These are phyloP conservation scores for Xylaria sp. DNA, from an alignment of 2,329 filamentous ascomycete genomes.

Conservation along the genomic window DNA sequence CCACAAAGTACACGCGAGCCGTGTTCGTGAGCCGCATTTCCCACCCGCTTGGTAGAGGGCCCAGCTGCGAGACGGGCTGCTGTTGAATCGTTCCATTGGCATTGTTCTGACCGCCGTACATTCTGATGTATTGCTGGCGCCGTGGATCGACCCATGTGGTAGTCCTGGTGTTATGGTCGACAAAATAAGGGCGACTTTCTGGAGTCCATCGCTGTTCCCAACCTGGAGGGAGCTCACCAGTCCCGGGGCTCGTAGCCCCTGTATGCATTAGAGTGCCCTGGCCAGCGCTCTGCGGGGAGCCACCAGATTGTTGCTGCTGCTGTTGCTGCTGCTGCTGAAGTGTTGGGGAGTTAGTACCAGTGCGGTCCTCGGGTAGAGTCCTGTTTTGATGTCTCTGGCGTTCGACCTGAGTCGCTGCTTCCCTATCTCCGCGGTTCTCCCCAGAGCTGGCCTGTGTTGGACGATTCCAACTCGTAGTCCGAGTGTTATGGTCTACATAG, in stretches of 20 bases:
- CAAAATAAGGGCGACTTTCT: constrained; percentile 93
- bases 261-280: constrained; percentile 90
- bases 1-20: constrained; percentile 96
- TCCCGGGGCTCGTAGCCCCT: constrained; percentile 89
- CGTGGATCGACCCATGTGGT: constrained; percentile 98
- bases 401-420: constrained; percentile 91
- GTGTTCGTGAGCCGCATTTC: constrained; percentile 99
- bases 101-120: constrained; percentile 89
- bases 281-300: constrained; percentile 40
- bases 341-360: constrained; percentile 88
- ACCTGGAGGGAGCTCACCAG: constrained; percentile 89
- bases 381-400: constrained; percentile 92
- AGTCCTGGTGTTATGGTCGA: constrained; percentile 96
- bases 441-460: constrained; percentile 79
- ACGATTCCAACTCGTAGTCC: constrained; percentile 94
- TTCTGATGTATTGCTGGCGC: constrained; percentile 95
- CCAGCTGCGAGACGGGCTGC: constrained; percentile 95
- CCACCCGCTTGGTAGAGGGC: constrained; percentile 94
- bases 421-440: constrained; percentile 77
- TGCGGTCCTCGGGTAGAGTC: constrained; percentile 93
- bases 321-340: constrained; percentile 57
- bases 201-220: constrained; percentile 98
- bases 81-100: constrained; percentile 89
- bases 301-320: constrained; percentile 38
- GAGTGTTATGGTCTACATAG: constrained; percentile 96